Evolutionary conservation across 2,329 filamentous ascomycete species (phyloP), one percentile per base, ranked within the genome.

Genomic region (Scortechinia acanthostroma): DNA sequence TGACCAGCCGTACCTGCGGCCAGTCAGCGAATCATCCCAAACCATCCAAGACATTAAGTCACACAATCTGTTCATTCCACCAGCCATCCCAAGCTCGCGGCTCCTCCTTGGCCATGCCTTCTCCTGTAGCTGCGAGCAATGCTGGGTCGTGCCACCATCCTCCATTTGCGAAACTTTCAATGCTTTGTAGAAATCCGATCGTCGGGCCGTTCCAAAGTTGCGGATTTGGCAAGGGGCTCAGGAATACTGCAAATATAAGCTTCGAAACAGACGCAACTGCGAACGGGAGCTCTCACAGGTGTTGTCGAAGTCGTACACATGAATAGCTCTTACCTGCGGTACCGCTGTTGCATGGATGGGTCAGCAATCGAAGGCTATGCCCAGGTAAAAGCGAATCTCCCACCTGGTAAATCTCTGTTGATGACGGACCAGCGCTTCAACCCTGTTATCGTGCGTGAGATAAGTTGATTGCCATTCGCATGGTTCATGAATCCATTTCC

Each of bases 241-340:
- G 70, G 59, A 88, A 88, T 23, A 88, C 78, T 80, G 51, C 21
- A 51, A 30, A 30, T n/a, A 30, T 30, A 10, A 10, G 25, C 25
- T 30, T 30, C 25, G n/a, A 10, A 10, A 10, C 10, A 10, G 25
- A n/a, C 25, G 25, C 10, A 30, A n/a, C 25, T 30, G 25, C 10
- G 25, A 30, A 23, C 16, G 20, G 22, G 44, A 30, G 25, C 25
- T 54, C 75, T 56, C 68, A 83, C 79, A 64, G 19, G 83, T 87
- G 57, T 88, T 88, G 60, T 88, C 83, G 56, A 88, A 88, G 59
- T 88, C 83, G 60, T 87, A 88, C 48, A 88, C 71, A 58, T 88
- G 83, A 46, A 88, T 74, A 5, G 74, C 61, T 57, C 76, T 82
- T 56, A 87, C 74, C 43, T 75, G 65, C 22, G 74, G 62, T 3